These are phyloP conservation scores for Cucurbita ficifolia DNA, from an alignment of 306 rosid species.

Conservation along the genomic window DNA sequence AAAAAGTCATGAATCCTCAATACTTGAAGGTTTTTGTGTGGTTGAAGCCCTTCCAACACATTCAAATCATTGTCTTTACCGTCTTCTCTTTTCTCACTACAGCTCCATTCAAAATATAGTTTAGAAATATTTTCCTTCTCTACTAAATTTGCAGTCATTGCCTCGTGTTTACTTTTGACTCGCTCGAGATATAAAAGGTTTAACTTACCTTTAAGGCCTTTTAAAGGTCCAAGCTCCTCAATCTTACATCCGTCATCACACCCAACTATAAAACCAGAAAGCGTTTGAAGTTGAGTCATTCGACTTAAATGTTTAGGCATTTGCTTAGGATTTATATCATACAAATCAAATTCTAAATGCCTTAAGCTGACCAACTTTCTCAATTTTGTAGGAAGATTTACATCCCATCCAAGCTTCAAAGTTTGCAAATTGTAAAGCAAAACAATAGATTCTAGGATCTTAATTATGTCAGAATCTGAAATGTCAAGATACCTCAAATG, in stretches of 20 bases:
- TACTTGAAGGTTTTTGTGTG: background rate
- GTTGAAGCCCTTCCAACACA: slow-evolving; percentile 6
- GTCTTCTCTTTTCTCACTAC: background rate
- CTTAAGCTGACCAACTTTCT: slow-evolving; percentile 2
- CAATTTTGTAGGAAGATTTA: background rate
- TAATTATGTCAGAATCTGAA: background rate
- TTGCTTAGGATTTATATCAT: background rate
- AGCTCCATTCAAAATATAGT: background rate
- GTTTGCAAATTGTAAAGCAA: slow-evolving; percentile 6
- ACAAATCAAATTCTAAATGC: background rate
- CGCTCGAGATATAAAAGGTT: background rate
- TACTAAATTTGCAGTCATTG: background rate
- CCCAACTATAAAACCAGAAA: background rate
- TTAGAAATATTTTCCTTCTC: background rate
- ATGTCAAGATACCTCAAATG: slow-evolving; percentile 8
- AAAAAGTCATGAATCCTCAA: background rate
- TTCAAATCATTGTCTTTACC: background rate
- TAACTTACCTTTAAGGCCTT: background rate
- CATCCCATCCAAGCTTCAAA: background rate
- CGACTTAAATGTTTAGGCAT: slow-evolving; percentile 1
- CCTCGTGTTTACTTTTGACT: slow-evolving; percentile 1
- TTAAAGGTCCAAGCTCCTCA: background rate
- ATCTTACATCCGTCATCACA: background rate
- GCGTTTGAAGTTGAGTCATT: background rate
- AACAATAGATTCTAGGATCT: background rate